These are phyloP conservation scores for Dendrostoma leiphaemia DNA, from an alignment of 2,329 filamentous ascomycete genomes.

Conservation along the genomic window DNA sequence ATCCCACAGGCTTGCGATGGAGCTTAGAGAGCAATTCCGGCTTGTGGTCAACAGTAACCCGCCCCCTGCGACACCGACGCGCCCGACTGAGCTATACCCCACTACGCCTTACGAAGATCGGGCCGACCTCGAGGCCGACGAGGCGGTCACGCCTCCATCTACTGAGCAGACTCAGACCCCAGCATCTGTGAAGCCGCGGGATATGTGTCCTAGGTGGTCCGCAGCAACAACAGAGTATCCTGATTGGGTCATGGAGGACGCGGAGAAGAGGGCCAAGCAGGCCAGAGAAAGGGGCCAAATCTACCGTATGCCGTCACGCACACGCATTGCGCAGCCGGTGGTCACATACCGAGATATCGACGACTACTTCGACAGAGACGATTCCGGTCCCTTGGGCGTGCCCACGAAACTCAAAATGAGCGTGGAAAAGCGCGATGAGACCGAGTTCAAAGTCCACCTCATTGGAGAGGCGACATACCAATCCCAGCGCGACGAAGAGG, in stretches of 20 bases:
- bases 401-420: conserved; percentile 22
- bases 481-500: conserved; percentile 7
- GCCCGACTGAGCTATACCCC: neutral
- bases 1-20: neutral
- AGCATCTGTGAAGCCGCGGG: neutral
- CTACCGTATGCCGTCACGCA: no score
- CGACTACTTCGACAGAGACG: conserved; percentile 20
- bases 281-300: no score
- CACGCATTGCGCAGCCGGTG: no score
- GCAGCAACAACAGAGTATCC: no score
- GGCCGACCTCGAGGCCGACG: no score
- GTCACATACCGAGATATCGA: conserved; percentile 13
- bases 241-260: no score
- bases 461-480: conserved; percentile 10
- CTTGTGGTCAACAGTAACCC: no score
- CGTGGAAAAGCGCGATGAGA: conserved; percentile 24
- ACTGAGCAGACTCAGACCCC: neutral
- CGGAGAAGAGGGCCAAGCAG: no score
- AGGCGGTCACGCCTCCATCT: neutral
- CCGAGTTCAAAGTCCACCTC: conserved; percentile 19
- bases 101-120: neutral
- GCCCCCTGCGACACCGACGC: neutral
- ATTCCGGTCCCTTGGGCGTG: conserved; percentile 5
- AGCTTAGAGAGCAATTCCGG: conserved; percentile 3
- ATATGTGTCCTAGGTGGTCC: no score